These are phyloP conservation scores for Avena insularis DNA, from an alignment of 176 grass and related monocot species.

Conservation along the genomic window DNA sequence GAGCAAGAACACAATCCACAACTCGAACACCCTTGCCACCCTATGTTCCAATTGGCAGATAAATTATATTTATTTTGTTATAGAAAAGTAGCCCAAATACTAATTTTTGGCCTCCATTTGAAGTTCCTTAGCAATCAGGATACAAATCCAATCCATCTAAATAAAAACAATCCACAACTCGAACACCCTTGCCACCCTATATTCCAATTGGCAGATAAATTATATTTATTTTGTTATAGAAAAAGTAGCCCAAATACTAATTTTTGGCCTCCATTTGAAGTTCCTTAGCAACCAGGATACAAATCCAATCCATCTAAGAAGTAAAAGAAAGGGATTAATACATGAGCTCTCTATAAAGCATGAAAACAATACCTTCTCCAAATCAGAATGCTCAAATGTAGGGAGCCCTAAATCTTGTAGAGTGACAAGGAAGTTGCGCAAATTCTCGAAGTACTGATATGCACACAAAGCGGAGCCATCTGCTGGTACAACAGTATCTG, in stretches of 20 bases:
- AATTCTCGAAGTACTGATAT: slow-evolving; percentile 90
- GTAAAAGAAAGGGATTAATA: background rate
- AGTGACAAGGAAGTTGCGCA: slow-evolving; percentile 80
- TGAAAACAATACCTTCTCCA: slow-evolving; percentile 65
- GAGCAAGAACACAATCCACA: slow-evolving; percentile 79
- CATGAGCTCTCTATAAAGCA: slow-evolving; percentile 30
- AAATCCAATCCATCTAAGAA: background rate
- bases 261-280: slow-evolving; percentile 3
- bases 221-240: background rate
- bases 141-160: background rate
- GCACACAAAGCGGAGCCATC: slow-evolving; percentile 88
- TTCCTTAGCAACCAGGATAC: background rate
- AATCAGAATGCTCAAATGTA: slow-evolving; percentile 90
- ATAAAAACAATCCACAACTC: slow-evolving; percentile 75
- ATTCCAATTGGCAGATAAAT: slow-evolving; percentile 38
- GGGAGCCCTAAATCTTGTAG: slow-evolving; percentile 72
- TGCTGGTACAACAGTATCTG: slow-evolving; percentile 52
- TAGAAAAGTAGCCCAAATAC: background rate
- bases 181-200: slow-evolving; percentile 81
- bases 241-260: background rate
- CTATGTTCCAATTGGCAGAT: slow-evolving; percentile 51
- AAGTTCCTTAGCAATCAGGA: background rate
- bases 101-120: slow-evolving; percentile 8
- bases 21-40: slow-evolving; percentile 83
- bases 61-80: slow-evolving; percentile 26